Conservation (phyloP, 306 rosid species). For the Castanea mollissima region DNA sequence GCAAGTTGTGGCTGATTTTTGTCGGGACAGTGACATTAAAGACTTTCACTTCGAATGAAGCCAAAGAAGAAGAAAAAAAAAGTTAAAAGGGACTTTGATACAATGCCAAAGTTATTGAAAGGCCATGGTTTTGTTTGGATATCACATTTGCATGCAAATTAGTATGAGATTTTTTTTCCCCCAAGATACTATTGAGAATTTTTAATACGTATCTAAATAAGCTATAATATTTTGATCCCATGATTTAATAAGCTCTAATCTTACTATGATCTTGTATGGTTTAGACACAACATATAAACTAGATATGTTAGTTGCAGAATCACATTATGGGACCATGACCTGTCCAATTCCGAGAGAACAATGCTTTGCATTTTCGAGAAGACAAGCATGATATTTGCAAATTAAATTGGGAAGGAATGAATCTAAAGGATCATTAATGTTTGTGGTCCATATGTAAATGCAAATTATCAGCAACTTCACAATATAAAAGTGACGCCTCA, state of each 20-base stretch:
- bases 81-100: not conserved
- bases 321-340: not conserved
- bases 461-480: no score
- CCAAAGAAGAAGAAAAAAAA: not conserved
- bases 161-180: no score
- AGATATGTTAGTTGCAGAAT: not conserved
- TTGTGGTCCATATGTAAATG: slow-evolving; percentile 8
- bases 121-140: not conserved
- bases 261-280: not conserved
- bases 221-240: not conserved
- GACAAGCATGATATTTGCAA: slow-evolving; percentile 1
- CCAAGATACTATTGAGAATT: no score
- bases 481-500: no score
- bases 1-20: slow-evolving; percentile 30
- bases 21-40: slow-evolving; percentile 13
- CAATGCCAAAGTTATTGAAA: not conserved
- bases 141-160: not conserved
- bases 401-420: slow-evolving; percentile 3
- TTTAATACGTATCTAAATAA: not conserved
- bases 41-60: not conserved
- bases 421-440: not conserved
- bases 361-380: not conserved
- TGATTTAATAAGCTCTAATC: not conserved
- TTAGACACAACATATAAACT: not conserved
- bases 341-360: not conserved